phyloP scores from a whole-genome alignment of 108 stramenopile species.

The Cylindrotheca closterium region DNA sequence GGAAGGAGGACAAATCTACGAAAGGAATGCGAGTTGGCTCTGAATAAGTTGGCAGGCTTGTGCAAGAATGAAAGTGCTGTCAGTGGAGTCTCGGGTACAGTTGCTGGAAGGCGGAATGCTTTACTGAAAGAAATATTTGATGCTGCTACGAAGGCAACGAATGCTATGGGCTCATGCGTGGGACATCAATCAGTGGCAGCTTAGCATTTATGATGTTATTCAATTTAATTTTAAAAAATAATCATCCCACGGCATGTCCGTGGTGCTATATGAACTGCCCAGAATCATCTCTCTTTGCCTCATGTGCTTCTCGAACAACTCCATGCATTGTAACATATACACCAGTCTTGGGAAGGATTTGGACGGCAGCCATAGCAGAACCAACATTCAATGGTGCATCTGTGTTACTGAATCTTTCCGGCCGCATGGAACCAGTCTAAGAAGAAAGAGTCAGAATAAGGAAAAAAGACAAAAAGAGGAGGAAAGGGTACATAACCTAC shows the following conservation, averaged over 20 bases:
- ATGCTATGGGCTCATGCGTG: slow-evolving; percentile 20
- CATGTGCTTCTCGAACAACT: slow-evolving; percentile 7
- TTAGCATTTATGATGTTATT: not conserved
- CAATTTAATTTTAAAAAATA: not conserved
- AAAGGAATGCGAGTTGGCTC: slow-evolving; percentile 37
- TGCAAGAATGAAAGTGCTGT: slow-evolving; percentile 65
- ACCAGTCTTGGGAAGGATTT: not conserved
- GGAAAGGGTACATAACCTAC: not conserved
- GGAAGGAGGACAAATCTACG: slow-evolving; percentile 24
- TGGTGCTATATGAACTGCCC: not conserved
- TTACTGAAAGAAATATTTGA: slow-evolving; percentile 70
- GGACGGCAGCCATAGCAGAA: slow-evolving; percentile 36
- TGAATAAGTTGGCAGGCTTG: slow-evolving; percentile 55
- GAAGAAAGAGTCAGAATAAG: too few species aligned
- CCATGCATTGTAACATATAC: slow-evolving; percentile 20
- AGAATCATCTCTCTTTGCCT: not conserved
- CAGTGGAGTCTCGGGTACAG: slow-evolving; percentile 46
- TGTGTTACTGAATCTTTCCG: slow-evolving; percentile 54
- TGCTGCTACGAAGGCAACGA: slow-evolving; percentile 30
- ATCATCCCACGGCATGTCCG: not conserved
- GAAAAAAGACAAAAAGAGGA: slow-evolving; percentile 33
- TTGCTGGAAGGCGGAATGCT: slow-evolving; percentile 53
- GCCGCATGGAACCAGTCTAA: slow-evolving; percentile 53
- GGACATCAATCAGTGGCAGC: not conserved
- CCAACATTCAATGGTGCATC: slow-evolving; percentile 56